Evolutionary conservation across 2,329 filamentous ascomycete species (phyloP).

Genomic region (Aspergillus brasiliensis): DNA sequence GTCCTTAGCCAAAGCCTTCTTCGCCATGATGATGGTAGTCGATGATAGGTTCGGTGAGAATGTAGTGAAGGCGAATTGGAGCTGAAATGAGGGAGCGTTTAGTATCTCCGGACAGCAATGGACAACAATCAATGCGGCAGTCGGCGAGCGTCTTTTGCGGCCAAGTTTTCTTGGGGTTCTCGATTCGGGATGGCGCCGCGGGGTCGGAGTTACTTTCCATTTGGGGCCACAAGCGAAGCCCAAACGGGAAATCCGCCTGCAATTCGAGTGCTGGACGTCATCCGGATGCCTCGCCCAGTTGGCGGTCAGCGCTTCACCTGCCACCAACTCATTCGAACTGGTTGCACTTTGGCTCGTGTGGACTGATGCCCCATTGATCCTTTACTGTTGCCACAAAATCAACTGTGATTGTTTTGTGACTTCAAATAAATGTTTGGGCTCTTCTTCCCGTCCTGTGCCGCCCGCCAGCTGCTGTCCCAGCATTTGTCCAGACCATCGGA

Average conservation of each 20-base stretch:
- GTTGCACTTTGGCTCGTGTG: background rate
- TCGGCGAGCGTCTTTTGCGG: slow-evolving; percentile 12
- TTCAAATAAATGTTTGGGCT: background rate
- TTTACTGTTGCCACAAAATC: background rate
- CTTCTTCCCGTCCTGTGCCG: background rate
- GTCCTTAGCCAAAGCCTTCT: slow-evolving; percentile 57
- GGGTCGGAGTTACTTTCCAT: slow-evolving; percentile 22
- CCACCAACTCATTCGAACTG: background rate
- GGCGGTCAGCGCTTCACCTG: background rate
- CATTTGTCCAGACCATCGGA: slow-evolving; percentile 12
- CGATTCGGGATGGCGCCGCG: slow-evolving; percentile 13
- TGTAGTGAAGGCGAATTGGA: background rate
- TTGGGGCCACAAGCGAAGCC: slow-evolving; percentile 11
- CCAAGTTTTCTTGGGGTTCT: slow-evolving; percentile 20
- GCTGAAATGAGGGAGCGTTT: background rate
- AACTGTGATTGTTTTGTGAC: background rate
- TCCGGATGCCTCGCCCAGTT: slow-evolving; percentile 2
- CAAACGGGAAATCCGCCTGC: background rate
- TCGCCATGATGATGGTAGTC: slow-evolving; percentile 49
- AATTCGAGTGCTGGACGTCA: slow-evolving; percentile 20
- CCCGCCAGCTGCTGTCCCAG: background rate
- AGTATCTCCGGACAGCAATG: background rate
- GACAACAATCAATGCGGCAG: background rate
- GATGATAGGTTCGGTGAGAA: background rate
- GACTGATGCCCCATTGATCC: background rate